Base-by-base conservation (phyloP, 2,329 filamentous ascomycete species). In the Emydomyces testavorans region DNA sequence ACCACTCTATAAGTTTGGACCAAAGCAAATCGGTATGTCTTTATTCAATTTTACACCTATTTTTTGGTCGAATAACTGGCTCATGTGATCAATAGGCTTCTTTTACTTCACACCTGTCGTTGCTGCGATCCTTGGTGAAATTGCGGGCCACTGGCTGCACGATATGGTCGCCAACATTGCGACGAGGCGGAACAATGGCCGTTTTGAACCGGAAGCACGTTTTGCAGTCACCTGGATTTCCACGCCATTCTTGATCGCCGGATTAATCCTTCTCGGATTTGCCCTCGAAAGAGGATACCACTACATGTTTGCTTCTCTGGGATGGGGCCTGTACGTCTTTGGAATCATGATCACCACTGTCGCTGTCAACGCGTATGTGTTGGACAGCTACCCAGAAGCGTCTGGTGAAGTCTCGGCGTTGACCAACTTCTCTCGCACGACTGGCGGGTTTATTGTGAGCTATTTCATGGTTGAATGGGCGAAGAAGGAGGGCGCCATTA, bases 71-170 rank as follows among this genome's bases (percentile, higher is more conserved):
- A n/a, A n/a, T n/a, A n/a, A n/a, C n/a, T n/a, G n/a, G n/a, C n/a
- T n/a, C n/a, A 38, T 8, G 18, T 18, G 6, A 38, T 10, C 8
- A 15, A 43, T 16, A 58, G 65, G 71, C 1, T 71, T 67, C 52
- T 76, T 79, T 56, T 79, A 80, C 61, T 78, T 80, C 57, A 73
- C 75, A 0, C 74, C 74, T 2, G 67, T 79, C 21, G 68, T 78
- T 1, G 76, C 70, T 2, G 70, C 72, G 2, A 57, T 76, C 11
- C 59, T 79, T 0, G 77, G 76, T 21, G 74, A 78, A 61, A 48
- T 72, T 0, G 58, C 64, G 3, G 76, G 77, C 4, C 77, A 79
- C 59, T 78, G 69, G 68, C 62, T 78, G 4, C 74, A 79, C 58
- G 76, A 79, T 53, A 51, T 63, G 2, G 57, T 77, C 6, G 71